Percentiles rank a stretch among this genome's conserved stretches.
These are phyloP conservation scores for Malus fusca DNA, from an alignment of 306 rosid species.

Conservation along the genomic window DNA sequence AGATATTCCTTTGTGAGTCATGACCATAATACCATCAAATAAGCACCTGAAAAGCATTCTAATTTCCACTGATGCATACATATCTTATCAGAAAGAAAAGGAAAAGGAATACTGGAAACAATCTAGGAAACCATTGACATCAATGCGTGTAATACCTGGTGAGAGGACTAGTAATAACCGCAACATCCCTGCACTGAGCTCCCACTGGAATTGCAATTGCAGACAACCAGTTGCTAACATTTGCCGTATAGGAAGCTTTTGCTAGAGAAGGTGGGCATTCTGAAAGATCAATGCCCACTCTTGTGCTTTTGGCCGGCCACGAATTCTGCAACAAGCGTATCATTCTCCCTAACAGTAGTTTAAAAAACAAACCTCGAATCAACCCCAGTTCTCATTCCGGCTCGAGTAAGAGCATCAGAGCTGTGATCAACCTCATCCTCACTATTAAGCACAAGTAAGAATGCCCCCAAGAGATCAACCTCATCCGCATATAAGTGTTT, in stretches of 20 bases:
- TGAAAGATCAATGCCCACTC: constrained; percentile 16
- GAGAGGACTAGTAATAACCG: constrained; percentile 41
- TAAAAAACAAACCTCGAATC: constrained; percentile 64
- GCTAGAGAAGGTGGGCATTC: constrained; percentile 57
- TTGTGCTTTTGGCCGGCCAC: constrained; percentile 46
- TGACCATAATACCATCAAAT: background rate
- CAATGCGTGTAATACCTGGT: constrained; percentile 37
- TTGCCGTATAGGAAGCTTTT: constrained; percentile 48
- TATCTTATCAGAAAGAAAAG: background rate
- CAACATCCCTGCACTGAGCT: constrained; percentile 76
- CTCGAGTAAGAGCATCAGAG: constrained; percentile 28
- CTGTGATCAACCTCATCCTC: constrained; percentile 31
- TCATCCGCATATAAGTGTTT: background rate
- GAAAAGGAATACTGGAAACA: background rate
- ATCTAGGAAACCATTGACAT: background rate
- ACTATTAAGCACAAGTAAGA: constrained; percentile 30
- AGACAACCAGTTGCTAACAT: constrained; percentile 59
- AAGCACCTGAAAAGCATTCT: background rate
- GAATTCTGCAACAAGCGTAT: constrained; percentile 59
- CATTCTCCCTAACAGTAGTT: constrained; percentile 44
- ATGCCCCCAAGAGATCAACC: constrained; percentile 59
- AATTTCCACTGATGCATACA: background rate
- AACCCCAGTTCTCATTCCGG: constrained; percentile 65
- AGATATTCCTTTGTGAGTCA: background rate
- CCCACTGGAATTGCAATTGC: constrained; percentile 63